These are phyloP conservation scores for Sclerotinia borealis DNA, from an alignment of 2,329 filamentous ascomycete species.

Conservation along the genomic window DNA sequence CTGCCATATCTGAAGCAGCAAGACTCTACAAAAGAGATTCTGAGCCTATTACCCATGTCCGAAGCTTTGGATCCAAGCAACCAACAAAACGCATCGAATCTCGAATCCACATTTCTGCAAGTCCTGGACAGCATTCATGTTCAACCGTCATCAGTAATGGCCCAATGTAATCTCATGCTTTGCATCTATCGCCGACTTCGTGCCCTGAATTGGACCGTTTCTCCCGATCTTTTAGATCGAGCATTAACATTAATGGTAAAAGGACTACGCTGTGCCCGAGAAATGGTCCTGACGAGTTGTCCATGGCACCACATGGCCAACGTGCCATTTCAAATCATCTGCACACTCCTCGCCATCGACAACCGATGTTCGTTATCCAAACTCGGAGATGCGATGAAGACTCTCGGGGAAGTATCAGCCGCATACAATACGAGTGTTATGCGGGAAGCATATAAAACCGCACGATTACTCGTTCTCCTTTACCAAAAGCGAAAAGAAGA, in stretches of 20 bases:
- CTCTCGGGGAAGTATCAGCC: slow-evolving; percentile 5
- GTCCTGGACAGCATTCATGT: background rate
- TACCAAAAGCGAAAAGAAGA: slow-evolving; percentile 8
- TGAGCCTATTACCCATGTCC: slow-evolving; percentile 4
- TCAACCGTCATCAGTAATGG: slow-evolving; percentile 1
- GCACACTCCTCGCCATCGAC: slow-evolving; percentile 16
- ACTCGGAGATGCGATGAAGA: slow-evolving; percentile 12
- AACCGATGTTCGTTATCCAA: slow-evolving; percentile 5
- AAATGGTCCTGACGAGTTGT: background rate
- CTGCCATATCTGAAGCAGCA: background rate
- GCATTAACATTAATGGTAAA: background rate
- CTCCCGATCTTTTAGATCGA: background rate
- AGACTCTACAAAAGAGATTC: slow-evolving; percentile 10
- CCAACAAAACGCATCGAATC: background rate
- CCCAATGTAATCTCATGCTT: slow-evolving; percentile 8
- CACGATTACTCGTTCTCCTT: slow-evolving; percentile 2
- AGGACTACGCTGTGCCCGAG: background rate
- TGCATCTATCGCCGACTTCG: slow-evolving; percentile 9
- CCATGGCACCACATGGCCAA: slow-evolving; percentile 17
- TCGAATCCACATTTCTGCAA: background rate
- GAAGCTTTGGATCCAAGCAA: slow-evolving; percentile 8
- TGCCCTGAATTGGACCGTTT: background rate
- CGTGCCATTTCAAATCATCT: slow-evolving; percentile 15
- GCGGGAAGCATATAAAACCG: slow-evolving; percentile 10
- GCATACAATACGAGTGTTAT: slow-evolving; percentile 7